These are phyloP conservation scores for Solanum habrochaites DNA, from an alignment of 257 asterid genomes.

Conservation along the genomic window DNA sequence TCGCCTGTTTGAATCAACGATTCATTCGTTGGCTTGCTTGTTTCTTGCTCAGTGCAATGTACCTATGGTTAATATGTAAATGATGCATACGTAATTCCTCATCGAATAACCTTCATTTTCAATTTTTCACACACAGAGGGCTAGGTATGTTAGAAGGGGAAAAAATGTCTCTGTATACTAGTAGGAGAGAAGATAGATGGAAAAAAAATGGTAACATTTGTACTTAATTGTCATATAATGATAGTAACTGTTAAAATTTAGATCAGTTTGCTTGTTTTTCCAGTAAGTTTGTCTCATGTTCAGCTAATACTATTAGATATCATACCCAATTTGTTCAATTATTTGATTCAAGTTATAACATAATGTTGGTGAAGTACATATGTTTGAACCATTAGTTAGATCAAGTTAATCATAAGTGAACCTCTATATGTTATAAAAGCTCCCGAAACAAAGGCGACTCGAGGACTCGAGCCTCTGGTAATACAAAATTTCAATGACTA, in stretches of 20 bases:
- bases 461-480: not conserved
- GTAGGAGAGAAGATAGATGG: not conserved
- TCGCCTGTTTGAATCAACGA: conserved; percentile 6
- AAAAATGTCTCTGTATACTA: not conserved
- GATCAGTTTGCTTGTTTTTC: not conserved
- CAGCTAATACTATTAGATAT: not conserved
- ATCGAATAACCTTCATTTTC: not conserved
- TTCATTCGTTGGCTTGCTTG: not conserved
- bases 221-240: not conserved
- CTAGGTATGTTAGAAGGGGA: not conserved
- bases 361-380: not conserved
- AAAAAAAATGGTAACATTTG: not conserved
- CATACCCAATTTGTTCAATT: not conserved
- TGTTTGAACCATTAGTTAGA: not conserved
- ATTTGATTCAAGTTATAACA: not conserved
- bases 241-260: not conserved
- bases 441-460: not conserved
- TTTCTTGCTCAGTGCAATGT: not conserved
- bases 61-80: not conserved
- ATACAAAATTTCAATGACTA: not conserved
- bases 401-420: not conserved
- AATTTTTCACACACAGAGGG: not conserved
- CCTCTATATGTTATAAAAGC: not conserved
- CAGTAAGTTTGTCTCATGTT: not conserved
- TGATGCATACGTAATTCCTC: not conserved